Evolutionary conservation across 2,329 filamentous ascomycete species (phyloP), one percentile per base, ranked within the genome.

Genomic region (Cryphonectria parasitica): DNA sequence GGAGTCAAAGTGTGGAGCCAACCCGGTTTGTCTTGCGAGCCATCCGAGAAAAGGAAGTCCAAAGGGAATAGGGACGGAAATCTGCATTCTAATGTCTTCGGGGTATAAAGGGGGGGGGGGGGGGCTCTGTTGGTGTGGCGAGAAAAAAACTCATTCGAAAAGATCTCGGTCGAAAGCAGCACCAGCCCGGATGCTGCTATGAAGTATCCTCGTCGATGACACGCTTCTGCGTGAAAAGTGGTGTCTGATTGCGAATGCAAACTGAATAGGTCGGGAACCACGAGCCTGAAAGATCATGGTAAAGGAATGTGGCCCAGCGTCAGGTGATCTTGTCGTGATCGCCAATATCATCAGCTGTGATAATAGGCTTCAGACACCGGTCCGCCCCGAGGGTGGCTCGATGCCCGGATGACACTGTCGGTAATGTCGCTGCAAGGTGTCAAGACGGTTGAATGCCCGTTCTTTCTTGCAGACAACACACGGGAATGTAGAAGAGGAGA

Each of bases 391-490:
- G 79, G 83, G 68, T 79, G 82, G 60, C 73, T 77, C 79, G 82
- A 83, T 52, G 80, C 79, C 69, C 84, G 71, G 2, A 78, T 79
- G 34, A 77, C 77, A 6, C 78, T 82, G 25, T 78, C 76, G 4
- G 79, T 68, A 72, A 65, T 72, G 71, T 71, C 71, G 64, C 58
- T 71, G 68, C 31, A 70, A 61, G 41, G 67, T 72, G 43, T 72
- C 71, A 43, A 70, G 71, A 28, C 71, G 71, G 36, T 72, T 72
- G 28, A 72, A 72, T 15, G 69, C 68, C 66, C 70, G 68, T 62
- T 72, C 68, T 63, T 71, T 70, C 25, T 72, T 69, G 66, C 71
- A 72, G 49, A 72, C 69, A 71, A 68, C 68, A 67, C 71, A 72
- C 54, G 65, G 69, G 39, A 70, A 72, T 52, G 67, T 72, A 63